Evolutionary conservation across 164 flowering plant species (phyloP).

Genomic region (Berberis thunbergii): DNA sequence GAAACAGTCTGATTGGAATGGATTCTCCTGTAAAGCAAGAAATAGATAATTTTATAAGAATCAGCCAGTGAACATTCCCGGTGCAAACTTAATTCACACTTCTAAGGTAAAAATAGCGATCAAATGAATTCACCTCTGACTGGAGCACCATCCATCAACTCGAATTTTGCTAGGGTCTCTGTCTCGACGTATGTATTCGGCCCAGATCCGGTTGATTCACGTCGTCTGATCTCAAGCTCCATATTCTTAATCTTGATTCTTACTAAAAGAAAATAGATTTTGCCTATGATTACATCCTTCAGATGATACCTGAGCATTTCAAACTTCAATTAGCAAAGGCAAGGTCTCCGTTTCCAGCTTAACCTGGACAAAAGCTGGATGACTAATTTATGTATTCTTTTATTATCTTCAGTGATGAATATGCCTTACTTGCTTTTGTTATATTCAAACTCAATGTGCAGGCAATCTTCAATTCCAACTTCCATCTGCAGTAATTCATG

Average conservation of each 20-base stretch:
- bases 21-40: conserved; percentile 23
- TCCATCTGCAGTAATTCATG: conserved; percentile 59
- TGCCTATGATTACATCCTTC: conserved; percentile 90
- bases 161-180: conserved; percentile 88
- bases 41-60: neutral
- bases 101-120: neutral
- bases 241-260: conserved; percentile 90
- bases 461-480: conserved; percentile 96
- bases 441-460: conserved; percentile 94
- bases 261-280: conserved; percentile 90
- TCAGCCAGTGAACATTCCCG: neutral
- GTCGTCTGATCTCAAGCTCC: conserved; percentile 95
- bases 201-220: conserved; percentile 97
- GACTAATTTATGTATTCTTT: neutral
- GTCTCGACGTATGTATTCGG: conserved; percentile 92
- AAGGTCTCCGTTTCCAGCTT: neutral
- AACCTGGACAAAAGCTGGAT: neutral
- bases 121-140: conserved; percentile 60
- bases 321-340: conserved; percentile 9
- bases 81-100: neutral
- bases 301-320: conserved; percentile 70
- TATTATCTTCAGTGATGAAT: too few relatives aligned
- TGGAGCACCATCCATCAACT: conserved; percentile 98
- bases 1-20: conserved; percentile 24
- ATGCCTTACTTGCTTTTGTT: conserved; percentile 82